Evolutionary conservation across 2,329 filamentous ascomycete genomes (phyloP), one percentile per base, ranked within the genome.

Genomic region (Ceratocystis huliohia): DNA sequence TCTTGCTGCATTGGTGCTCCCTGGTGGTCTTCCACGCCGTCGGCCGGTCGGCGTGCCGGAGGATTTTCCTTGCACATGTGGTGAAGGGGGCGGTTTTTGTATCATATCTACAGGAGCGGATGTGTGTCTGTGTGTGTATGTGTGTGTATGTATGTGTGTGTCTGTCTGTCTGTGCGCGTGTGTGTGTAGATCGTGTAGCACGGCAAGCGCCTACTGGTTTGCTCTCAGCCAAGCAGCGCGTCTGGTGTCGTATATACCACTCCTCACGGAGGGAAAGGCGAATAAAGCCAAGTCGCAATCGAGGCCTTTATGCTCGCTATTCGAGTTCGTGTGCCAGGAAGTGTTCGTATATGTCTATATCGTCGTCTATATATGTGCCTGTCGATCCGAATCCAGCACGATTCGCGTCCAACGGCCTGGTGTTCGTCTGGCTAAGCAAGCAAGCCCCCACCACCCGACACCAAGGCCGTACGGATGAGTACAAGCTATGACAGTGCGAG

Each of bases 11-110:
- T 77, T 78, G 41, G 76, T 77, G 8, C 76, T 74, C 57, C 77
- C 77, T 2, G 75, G 76, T 28, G 80, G 80, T 53, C 80, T 76
- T 64, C 79, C 79, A 66, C 80, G 75, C 64, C 78, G 79, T 63
- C 79, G 76, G 61, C 76, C 77, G 44, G 77, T 77, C 6, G 76
- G 30, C 3, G 61, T 59, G 73, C 22, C 56, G 73, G 22, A 75
- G 74, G 59, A 77, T 73, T 70, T 77, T 75, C 65, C 78, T 77
- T 50, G 76, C 77, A 46, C 76, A 72, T 63, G 67, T 6, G 59
- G 67, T 22, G 67, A 64, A 20, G 64, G 61, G 15, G 67, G 13
- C 13, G 10, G 64, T 48, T 68, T 68, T 66, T 63, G 64, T 66
- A 66, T 64, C 64, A 66, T 68, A 10, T 65, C 33, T 33, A 13